Base-by-base conservation (phyloP, 2,329 filamentous ascomycete genomes). In the Periconia digitata region DNA sequence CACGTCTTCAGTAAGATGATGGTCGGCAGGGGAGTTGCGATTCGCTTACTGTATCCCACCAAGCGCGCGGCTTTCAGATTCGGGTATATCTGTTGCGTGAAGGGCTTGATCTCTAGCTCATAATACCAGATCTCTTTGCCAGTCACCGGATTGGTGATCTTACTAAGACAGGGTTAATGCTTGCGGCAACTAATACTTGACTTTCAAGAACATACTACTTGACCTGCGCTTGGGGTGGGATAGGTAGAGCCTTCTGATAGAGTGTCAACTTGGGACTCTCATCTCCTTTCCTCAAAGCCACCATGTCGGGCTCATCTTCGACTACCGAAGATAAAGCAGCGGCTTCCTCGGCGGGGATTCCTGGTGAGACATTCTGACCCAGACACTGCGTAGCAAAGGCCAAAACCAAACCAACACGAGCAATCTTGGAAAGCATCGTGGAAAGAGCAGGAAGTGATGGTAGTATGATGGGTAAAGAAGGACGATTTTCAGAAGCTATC, bases 21-120 rank as follows among this genome's bases (percentile, higher is more conserved):
- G 1, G 77, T 81, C 3, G 79, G 79, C 0, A n/a, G n/a, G n/a
- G n/a, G n/a, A n/a, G n/a, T n/a, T n/a, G n/a, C n/a, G n/a, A n/a
- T n/a, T n/a, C n/a, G n/a, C n/a, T n/a, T n/a, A n/a, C n/a, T 76
- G 53, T 82, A 83, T 1, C 80, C 80, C 12, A 74, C 65, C 20
- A 76, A 59, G 12, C 70, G 65, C 6, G 76, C 71, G 7, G 64
- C 59, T 13, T 63, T 61, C 6, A 76, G 67, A 23, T 69, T 62
- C 3, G 73, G 73, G 53, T 75, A 78, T 15, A 75, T 60, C 49
- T 76, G 72, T 32, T 69, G 57, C 21, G 70, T 63, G 49, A 77
- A 76, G 2, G 66, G 53, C 44, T 72, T 62, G 46, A 78, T 73
- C 6, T 70, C 69, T 29, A 75, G 60, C 50, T 77, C 72, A 51